Conservation (phyloP, 2,329 filamentous ascomycete genomes). For the Didymosphaeria variabile region DNA sequence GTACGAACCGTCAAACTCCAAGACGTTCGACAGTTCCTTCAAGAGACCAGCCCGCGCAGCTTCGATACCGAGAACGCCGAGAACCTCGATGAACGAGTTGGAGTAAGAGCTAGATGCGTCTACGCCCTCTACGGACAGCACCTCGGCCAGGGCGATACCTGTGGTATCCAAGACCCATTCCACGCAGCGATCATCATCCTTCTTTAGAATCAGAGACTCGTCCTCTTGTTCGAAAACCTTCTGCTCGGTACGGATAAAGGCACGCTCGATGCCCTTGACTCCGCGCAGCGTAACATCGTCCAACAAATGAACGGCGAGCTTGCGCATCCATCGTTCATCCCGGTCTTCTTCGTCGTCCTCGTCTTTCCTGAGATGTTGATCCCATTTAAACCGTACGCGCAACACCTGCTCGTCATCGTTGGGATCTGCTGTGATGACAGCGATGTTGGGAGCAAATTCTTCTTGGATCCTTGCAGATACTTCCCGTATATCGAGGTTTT, state of each 20-base stretch:
- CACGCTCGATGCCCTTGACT: conserved; percentile 86
- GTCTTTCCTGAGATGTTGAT: conserved; percentile 65
- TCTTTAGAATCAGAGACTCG: conserved; percentile 77
- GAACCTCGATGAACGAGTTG: conserved; percentile 94
- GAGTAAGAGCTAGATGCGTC: conserved; percentile 87
- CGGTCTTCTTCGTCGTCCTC: conserved; percentile 82
- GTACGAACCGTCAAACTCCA: conserved; percentile 98
- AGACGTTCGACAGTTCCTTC: conserved; percentile 86
- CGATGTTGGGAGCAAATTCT: conserved; percentile 77
- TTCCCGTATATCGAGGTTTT: conserved; percentile 88
- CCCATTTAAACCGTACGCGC: conserved; percentile 82
- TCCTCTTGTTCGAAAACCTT: conserved; percentile 69
- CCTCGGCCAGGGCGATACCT: conserved; percentile 84
- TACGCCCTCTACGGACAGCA: conserved; percentile 87
- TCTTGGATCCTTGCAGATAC: conserved; percentile 90
- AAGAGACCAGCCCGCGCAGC: conserved; percentile 87
- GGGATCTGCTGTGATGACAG: conserved; percentile 96
- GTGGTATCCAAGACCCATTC: conserved; percentile 98
- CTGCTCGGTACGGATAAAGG: conserved; percentile 77
- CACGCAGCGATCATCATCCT: conserved; percentile 77
- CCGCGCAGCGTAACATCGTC: conserved; percentile 92
- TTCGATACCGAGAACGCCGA: conserved; percentile 96
- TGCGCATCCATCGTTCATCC: conserved; percentile 81
- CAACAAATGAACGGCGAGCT: conserved; percentile 85
- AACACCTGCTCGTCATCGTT: conserved; percentile 96